phyloP scores from a whole-genome alignment of 768 basidiomycete genomes.

The Tricholoma hemisulphureum region DNA sequence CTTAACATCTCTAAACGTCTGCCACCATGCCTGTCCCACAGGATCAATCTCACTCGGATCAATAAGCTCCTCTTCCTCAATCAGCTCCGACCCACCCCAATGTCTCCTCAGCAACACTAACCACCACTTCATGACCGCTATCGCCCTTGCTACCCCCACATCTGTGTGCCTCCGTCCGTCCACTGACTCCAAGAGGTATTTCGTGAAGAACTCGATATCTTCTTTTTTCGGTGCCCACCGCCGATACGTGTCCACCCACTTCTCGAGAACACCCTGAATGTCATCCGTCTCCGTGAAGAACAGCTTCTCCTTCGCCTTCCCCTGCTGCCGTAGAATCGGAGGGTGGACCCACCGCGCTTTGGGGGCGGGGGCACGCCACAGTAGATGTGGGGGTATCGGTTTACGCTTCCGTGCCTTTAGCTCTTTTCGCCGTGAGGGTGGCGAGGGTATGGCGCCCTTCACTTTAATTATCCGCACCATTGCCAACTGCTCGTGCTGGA shows the following conservation, averaged over 20 bases:
- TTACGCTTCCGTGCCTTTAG: conserved; percentile 51
- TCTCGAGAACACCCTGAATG: conserved; percentile 66
- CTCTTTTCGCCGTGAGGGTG: conserved; percentile 44
- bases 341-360: conserved; percentile 49
- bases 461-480: conserved; percentile 50
- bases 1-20: conserved; percentile 69
- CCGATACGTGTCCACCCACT: conserved; percentile 70
- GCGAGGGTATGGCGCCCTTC: conserved; percentile 39
- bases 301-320: conserved; percentile 55
- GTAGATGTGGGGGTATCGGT: conserved; percentile 39
- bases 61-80: conserved; percentile 34
- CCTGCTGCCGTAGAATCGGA: conserved; percentile 57
- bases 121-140: conserved; percentile 84
- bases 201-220: conserved; percentile 75
- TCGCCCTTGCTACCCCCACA: conserved; percentile 61
- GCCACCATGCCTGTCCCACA: conserved; percentile 81
- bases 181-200: conserved; percentile 68
- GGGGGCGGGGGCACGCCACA: conserved; percentile 52
- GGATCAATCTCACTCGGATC: conserved; percentile 31
- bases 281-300: conserved; percentile 66
- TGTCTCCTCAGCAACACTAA: conserved; percentile 60
- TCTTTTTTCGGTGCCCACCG: conserved; percentile 63
- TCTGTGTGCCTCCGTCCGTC: conserved; percentile 56
- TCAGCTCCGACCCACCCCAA: conserved; percentile 58
- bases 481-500: conserved; percentile 77